A percentile compares a stretch with the other conserved stretches of the same genome.
phyloP scores from a whole-genome alignment of 2,329 filamentous ascomycete species.

The Botryotinia convoluta region DNA sequence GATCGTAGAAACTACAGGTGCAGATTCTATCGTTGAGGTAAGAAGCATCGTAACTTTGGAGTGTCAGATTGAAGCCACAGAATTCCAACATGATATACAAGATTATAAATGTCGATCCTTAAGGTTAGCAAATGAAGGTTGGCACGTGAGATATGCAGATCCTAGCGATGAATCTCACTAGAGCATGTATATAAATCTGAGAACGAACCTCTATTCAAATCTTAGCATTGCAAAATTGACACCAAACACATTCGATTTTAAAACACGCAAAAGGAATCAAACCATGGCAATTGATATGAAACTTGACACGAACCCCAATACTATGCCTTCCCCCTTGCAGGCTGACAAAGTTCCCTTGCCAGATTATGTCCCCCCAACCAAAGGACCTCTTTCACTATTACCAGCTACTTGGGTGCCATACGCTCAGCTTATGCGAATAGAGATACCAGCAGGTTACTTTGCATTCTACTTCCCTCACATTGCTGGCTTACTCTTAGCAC shows the following conservation, averaged over 20 bases:
- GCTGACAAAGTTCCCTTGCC: no score
- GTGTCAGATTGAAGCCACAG: no score
- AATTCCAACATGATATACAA: neutral
- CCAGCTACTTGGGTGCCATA: neutral
- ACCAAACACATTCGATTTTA: neutral
- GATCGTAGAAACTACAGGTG: neutral
- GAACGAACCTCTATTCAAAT: neutral
- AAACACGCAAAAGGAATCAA: neutral
- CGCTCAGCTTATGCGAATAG: neutral
- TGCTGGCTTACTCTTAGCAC: no score
- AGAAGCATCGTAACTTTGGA: neutral
- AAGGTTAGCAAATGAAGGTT: neutral
- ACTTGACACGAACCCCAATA: neutral
- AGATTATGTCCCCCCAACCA: neutral
- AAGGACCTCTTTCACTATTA: neutral
- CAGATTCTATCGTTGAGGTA: neutral
- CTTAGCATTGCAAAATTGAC: neutral
- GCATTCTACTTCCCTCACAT: no score
- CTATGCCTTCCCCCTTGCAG: neutral
- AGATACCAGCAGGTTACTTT: neutral
- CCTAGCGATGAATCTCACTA: neutral
- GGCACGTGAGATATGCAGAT: neutral
- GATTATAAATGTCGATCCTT: neutral
- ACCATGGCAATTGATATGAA: neutral
- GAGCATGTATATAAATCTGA: neutral